phyloP scores from a whole-genome alignment of 371 early-diverging fungal genomes.

The Lichtheimia corymbifera region DNA sequence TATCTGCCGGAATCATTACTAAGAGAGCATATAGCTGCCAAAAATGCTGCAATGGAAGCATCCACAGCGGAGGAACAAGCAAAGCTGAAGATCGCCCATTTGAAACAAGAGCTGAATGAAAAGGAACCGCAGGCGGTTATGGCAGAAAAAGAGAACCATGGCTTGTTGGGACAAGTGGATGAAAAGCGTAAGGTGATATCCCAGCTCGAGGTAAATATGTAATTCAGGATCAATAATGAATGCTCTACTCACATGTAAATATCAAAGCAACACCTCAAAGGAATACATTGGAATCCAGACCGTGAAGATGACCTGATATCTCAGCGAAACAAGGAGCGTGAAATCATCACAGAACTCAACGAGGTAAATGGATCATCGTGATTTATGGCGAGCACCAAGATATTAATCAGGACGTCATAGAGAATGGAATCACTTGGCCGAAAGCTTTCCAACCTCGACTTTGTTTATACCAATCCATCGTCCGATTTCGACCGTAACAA shows the following conservation, averaged over 20 bases:
- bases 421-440: constrained; percentile 50
- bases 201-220: constrained; percentile 32
- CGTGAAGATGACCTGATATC: constrained; percentile 39
- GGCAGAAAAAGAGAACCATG: constrained; percentile 53
- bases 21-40: constrained; percentile 47
- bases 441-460: constrained; percentile 63
- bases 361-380: constrained; percentile 33
- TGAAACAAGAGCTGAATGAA: constrained; percentile 64
- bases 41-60: constrained; percentile 55
- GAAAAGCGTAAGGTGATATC: constrained; percentile 47
- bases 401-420: constrained; percentile 14
- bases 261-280: neutral
- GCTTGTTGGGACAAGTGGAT: constrained; percentile 40
- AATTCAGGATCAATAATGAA: neutral
- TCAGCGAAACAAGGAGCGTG: constrained; percentile 34
- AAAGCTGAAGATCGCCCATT: constrained; percentile 68
- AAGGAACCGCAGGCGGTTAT: constrained; percentile 51
- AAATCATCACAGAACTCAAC: constrained; percentile 32
- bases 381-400: neutral
- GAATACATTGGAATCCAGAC: constrained; percentile 57
- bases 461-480: constrained; percentile 71
- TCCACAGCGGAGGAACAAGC: constrained; percentile 73
- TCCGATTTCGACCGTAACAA: constrained; percentile 84
- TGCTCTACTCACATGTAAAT: too few relatives aligned
- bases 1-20: neutral